Percentiles rank a stretch among this genome's conserved stretches.
Evolutionary conservation across 2,329 filamentous ascomycete species (phyloP).

Genomic region (Neonectria hederae): DNA sequence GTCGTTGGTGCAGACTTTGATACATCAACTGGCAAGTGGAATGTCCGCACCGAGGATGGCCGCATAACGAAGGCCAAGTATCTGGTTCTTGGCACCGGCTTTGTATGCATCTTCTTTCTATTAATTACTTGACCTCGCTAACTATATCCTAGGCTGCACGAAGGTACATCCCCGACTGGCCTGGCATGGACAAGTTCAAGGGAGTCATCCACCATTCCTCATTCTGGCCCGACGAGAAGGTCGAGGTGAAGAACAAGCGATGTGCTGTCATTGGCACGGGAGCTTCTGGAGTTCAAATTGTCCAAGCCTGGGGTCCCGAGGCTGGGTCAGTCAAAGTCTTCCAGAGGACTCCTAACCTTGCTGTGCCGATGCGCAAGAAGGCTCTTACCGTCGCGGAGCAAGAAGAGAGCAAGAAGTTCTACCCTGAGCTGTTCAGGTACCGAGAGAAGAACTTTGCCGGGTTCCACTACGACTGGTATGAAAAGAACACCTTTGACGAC

Average conservation of each 20-base stretch:
- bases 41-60: constrained; percentile 59
- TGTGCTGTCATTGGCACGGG: constrained; percentile 72
- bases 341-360: constrained; percentile 73
- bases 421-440: constrained; percentile 61
- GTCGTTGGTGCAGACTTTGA: constrained; percentile 64
- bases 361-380: constrained; percentile 67
- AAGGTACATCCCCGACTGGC: constrained; percentile 68
- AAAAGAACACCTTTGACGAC: constrained; percentile 66
- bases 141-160: constrained; percentile 57
- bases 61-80: constrained; percentile 60
- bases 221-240: constrained; percentile 66
- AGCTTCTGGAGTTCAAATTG: constrained; percentile 70
- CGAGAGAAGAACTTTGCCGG: constrained; percentile 66
- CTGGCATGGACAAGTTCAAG: constrained; percentile 67
- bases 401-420: constrained; percentile 53
- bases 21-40: constrained; percentile 58
- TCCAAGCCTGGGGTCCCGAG: constrained; percentile 66
- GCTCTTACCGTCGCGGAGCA: constrained; percentile 52
- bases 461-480: constrained; percentile 64
- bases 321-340: constrained; percentile 67
- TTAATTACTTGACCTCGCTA: background rate
- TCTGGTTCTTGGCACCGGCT: constrained; percentile 63
- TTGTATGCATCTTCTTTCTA: constrained; percentile 46
- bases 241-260: constrained; percentile 67
- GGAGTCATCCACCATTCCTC: constrained; percentile 68